Conservation (phyloP, 352 stramenopile species). For the Elongisporangium prolatum region DNA sequence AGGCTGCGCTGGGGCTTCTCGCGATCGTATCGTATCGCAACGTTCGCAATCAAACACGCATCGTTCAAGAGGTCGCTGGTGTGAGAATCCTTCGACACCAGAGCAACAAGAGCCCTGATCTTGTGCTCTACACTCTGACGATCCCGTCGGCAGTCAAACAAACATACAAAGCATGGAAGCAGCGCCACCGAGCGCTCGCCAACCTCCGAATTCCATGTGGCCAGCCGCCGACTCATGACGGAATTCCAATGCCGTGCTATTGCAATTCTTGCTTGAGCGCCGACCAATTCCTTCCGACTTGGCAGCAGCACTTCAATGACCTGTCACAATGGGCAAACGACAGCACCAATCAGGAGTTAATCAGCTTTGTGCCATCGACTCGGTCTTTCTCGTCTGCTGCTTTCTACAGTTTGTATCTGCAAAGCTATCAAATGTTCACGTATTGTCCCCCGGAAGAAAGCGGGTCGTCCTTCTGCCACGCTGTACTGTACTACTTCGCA, state of each 20-base stretch:
- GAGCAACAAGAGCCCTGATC: not conserved
- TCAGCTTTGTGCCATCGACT: not conserved
- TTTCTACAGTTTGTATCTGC: conserved; percentile 30
- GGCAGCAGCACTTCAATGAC: conserved; percentile 50
- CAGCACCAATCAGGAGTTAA: not conserved
- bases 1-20: not conserved
- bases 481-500: conserved; percentile 30
- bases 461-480: not conserved
- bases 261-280: conserved; percentile 48
- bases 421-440: conserved; percentile 15
- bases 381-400: conserved; percentile 12
- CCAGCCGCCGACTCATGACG: conserved; percentile 24
- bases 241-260: conserved; percentile 37
- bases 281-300: conserved; percentile 43
- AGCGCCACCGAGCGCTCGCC: conserved; percentile 27
- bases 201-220: conserved; percentile 31
- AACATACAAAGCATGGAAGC: conserved; percentile 36
- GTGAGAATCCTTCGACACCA: not conserved
- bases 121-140: conserved; percentile 27
- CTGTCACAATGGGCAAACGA: conserved; percentile 32
- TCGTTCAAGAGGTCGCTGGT: not conserved
- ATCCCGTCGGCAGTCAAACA: conserved; percentile 22
- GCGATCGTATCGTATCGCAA: not conserved
- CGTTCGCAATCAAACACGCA: not conserved
- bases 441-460: conserved; percentile 8